phyloP scores from a whole-genome alignment of 2,329 filamentous ascomycete species.

The Ophiognomonia clavigignenti-juglandacearum region DNA sequence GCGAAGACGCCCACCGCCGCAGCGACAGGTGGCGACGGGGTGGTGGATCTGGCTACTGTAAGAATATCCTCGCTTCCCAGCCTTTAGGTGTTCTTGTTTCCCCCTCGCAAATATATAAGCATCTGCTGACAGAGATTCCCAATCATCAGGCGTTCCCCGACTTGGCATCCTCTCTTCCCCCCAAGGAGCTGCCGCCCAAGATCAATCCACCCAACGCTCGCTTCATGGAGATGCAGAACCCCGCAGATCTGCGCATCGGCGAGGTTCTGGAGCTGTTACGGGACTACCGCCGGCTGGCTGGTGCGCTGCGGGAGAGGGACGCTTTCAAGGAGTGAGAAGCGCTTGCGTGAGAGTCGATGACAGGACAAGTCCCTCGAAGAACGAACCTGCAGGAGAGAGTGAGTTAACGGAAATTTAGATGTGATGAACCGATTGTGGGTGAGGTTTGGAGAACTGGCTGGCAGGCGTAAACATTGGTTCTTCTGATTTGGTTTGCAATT shows the following conservation, averaged over 20 bases:
- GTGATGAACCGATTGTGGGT: no score
- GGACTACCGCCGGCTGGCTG: constrained; percentile 70
- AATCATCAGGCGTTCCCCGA: constrained; percentile 53
- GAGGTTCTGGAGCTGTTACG: constrained; percentile 68
- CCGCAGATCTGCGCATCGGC: constrained; percentile 65
- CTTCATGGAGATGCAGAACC: constrained; percentile 68
- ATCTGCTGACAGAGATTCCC: no score
- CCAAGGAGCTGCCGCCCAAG: constrained; percentile 49
- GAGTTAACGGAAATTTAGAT: no score
- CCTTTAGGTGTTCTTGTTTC: no score
- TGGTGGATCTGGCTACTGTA: constrained; percentile 55
- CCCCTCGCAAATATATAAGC: no score
- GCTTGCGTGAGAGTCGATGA: no score
- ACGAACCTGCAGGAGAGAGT: no score
- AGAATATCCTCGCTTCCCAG: no score
- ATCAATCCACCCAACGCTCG: constrained; percentile 64
- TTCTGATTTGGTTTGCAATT: no score
- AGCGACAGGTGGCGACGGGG: constrained; percentile 38
- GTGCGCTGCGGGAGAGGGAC: constrained; percentile 56
- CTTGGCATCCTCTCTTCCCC: constrained; percentile 48
- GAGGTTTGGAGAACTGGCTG: no score
- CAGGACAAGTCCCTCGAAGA: no score
- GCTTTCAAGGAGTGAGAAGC: constrained; percentile 43
- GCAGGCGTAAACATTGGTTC: no score
- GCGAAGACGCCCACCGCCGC: constrained; percentile 28